Percentiles rank a stretch among this genome's conserved stretches.
Conservation (phyloP, 768 basidiomycete species). For the Kwoniella mangroviensis region DNA sequence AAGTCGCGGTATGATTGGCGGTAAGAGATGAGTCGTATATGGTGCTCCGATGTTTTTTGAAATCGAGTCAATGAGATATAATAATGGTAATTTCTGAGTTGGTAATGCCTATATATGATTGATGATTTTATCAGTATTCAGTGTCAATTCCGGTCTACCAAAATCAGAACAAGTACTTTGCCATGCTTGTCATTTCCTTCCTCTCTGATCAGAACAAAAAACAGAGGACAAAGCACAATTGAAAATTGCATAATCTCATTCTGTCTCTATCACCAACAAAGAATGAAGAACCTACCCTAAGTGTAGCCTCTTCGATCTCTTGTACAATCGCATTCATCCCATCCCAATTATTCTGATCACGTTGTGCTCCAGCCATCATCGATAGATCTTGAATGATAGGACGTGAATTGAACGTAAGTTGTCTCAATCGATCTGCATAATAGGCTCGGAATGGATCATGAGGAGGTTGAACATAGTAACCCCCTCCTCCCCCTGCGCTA, state of each 20-base stretch:
- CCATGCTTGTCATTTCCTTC: neutral
- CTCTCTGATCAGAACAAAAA: neutral
- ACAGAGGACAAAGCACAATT: neutral
- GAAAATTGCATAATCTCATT: neutral
- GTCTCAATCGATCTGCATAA: conserved; percentile 49
- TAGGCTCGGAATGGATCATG: conserved; percentile 49
- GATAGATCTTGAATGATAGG: conserved; percentile 92
- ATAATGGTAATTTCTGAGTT: conserved; percentile 87
- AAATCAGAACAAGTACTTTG: neutral
- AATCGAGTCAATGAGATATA: conserved; percentile 95
- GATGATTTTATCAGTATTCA: conserved; percentile 19
- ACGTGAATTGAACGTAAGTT: conserved; percentile 89
- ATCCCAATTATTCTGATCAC: conserved; percentile 48
- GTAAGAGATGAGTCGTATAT: conserved; percentile 78
- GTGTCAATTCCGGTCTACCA: conserved; percentile 24
- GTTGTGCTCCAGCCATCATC: conserved; percentile 68
- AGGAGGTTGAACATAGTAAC: conserved; percentile 16
- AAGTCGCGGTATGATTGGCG: conserved; percentile 76
- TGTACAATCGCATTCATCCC: conserved; percentile 51
- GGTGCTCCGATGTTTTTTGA: conserved; percentile 95
- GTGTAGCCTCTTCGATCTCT: conserved; percentile 48
- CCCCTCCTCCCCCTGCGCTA: neutral
- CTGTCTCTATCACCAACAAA: neutral
- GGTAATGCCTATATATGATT: conserved; percentile 70
- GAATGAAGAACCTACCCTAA: conserved; percentile 37